Base-by-base conservation (phyloP, 305 asterid genomes). In the Solanum hybrid region DNA sequence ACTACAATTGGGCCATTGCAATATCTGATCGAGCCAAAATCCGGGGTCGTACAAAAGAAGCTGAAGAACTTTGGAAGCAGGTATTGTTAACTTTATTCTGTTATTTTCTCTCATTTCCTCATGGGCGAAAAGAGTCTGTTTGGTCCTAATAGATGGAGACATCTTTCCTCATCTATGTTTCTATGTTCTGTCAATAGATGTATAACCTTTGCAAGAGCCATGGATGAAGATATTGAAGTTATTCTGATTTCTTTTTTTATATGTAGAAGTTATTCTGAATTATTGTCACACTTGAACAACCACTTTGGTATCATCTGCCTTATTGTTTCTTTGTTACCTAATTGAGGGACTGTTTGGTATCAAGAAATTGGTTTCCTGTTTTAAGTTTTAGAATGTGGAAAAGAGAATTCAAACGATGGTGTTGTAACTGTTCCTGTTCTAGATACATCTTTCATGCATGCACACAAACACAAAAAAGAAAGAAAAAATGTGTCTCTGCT, bases 31-130 rank as follows among this genome's bases (percentile, higher is more conserved):
- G 99, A 86, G 99, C 99, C 8, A 98, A 98, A 93, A 97, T 97
- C 94, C 96, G 99, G 80, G 99, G 99, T 87, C 99, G 99, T 92
- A 98, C 99, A 90, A 98, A 96, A 94, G 99, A 98, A 93, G 99
- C 99, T 74, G 99, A 98, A 94, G 99, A 98, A 91, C 94, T 97
- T 76, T 97, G 99, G 99, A 96, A 97, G 92, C 98, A 95, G 98
- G 99, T 96, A 82, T 71, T 90, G 91, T 90, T 87, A 39, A 71
- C 88, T 89, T 69, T 89, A 11, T 87, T 77, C 37, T 91, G 93
- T 87, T 77, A 88, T 74, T 64, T 34, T 34, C 86, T 89, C 51
- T 42, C 83, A 67, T 91, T 57, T 88, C 76, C 88, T 85, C 76
- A 57, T 34, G 88, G 74, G 29, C 2, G 5, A 57, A 85, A 85